These are phyloP conservation scores for Rhinocladiella mackenziei DNA, from an alignment of 2,329 filamentous ascomycete species.

Conservation along the genomic window DNA sequence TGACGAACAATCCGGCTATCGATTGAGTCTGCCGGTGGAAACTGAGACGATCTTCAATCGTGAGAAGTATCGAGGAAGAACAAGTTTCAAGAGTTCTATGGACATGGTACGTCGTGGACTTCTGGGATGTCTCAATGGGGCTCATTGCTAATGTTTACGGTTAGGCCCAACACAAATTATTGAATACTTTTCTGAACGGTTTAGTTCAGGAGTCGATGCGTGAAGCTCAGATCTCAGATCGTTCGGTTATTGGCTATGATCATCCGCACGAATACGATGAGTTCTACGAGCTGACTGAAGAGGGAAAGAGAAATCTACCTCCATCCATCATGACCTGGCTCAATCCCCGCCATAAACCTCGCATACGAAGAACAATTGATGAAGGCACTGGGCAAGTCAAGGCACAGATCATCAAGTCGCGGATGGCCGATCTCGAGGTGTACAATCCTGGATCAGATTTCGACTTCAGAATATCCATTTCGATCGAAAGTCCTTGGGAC, in stretches of 20 bases:
- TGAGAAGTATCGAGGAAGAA: conserved; percentile 45
- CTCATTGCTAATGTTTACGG: conserved; percentile 19
- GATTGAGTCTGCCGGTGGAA: conserved; percentile 63
- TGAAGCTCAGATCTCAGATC: conserved; percentile 40
- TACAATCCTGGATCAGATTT: conserved; percentile 72
- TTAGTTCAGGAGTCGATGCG: conserved; percentile 46
- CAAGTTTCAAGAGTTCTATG: conserved; percentile 84
- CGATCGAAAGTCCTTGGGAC: conserved; percentile 85
- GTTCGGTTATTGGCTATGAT: conserved; percentile 69
- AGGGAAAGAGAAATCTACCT: conserved; percentile 59
- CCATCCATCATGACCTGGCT: conserved; percentile 60
- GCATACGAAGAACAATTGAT: conserved; percentile 60
- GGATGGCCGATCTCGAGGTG: conserved; percentile 84
- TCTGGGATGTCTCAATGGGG: not conserved
- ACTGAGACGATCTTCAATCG: conserved; percentile 68
- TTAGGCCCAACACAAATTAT: conserved; percentile 71
- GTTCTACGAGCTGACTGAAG: conserved; percentile 70
- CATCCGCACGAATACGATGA: conserved; percentile 79
- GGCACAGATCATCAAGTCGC: conserved; percentile 84
- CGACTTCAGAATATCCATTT: conserved; percentile 91
- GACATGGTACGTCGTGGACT: conserved; percentile 61
- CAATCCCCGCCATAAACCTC: conserved; percentile 55
- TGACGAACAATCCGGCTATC: conserved; percentile 60
- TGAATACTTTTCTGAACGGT: conserved; percentile 83
- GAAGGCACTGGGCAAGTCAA: conserved; percentile 66